A percentile compares a stretch with the other conserved stretches of the same genome.
These are phyloP conservation scores for Bertia moriformis DNA, from an alignment of 2,329 filamentous ascomycete species.

Conservation along the genomic window DNA sequence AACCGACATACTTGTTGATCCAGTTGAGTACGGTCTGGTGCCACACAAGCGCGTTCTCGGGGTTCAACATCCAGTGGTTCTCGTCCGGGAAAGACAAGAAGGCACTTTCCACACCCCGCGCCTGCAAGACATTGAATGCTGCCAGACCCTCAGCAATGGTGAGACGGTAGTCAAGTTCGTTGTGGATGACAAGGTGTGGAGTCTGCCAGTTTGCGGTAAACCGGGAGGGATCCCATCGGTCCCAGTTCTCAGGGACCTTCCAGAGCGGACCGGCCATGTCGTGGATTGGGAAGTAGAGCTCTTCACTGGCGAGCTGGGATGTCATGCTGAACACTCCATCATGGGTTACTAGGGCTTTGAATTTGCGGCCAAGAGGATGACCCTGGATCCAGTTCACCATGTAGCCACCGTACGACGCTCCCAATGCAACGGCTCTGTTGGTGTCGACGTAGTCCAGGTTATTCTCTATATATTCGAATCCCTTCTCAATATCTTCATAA, in stretches of 20 bases:
- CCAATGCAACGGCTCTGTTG: constrained; percentile 32
- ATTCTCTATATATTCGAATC: constrained; percentile 32
- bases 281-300: constrained; percentile 7
- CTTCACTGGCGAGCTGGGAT: constrained; percentile 11
- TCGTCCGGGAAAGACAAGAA: constrained; percentile 72
- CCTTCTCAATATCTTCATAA: constrained; percentile 37
- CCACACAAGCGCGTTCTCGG: constrained; percentile 57
- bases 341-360: constrained; percentile 41
- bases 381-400: constrained; percentile 46
- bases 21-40: constrained; percentile 53
- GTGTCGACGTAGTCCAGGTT: constrained; percentile 36
- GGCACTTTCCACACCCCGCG: constrained; percentile 58
- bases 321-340: constrained; percentile 25
- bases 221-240: constrained; percentile 33
- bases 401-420: constrained; percentile 41
- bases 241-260: constrained; percentile 26
- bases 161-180: constrained; percentile 53
- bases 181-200: constrained; percentile 61
- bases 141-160: constrained; percentile 60
- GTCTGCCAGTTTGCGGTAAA: constrained; percentile 47
- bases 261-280: constrained; percentile 31
- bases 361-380: constrained; percentile 34
- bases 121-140: constrained; percentile 75
- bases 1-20: constrained; percentile 35
- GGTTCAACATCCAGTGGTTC: constrained; percentile 55